Percentiles rank a stretch among this genome's conserved stretches.
Evolutionary conservation across 2,329 filamentous ascomycete genomes (phyloP).

Genomic region (Neocucurbitaria cava): DNA sequence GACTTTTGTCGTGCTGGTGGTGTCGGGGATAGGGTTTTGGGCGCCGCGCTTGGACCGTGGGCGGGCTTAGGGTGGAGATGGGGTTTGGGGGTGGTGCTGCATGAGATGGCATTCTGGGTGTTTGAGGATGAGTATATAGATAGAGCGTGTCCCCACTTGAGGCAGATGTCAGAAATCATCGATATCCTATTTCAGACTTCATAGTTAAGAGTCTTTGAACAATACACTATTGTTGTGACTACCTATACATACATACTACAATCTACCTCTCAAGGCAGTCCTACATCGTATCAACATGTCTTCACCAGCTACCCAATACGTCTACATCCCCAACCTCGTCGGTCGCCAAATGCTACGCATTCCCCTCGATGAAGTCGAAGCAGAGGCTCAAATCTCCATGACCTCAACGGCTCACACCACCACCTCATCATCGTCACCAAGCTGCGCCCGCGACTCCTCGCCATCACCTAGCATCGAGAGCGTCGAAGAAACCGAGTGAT

Average conservation of each 20-base stretch:
- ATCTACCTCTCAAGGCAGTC: slow-evolving; percentile 3
- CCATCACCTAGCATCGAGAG: slow-evolving; percentile 38
- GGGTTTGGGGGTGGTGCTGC: slow-evolving; percentile 19
- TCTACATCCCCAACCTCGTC: slow-evolving; percentile 50
- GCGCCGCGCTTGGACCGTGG: slow-evolving; percentile 16
- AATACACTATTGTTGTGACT: no score
- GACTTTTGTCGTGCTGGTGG: slow-evolving; percentile 13
- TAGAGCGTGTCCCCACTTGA: slow-evolving; percentile 3
- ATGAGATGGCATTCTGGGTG: background rate
- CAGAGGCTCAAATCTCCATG: slow-evolving; percentile 24
- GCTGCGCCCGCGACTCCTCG: slow-evolving; percentile 30
- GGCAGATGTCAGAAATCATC: background rate
- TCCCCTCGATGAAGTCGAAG: slow-evolving; percentile 33
- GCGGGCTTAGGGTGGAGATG: slow-evolving; percentile 26
- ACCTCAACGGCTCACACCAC: slow-evolving; percentile 22
- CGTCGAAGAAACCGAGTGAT: slow-evolving; percentile 32
- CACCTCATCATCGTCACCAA: slow-evolving; percentile 16
- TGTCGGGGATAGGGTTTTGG: slow-evolving; percentile 32
- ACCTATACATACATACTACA: slow-evolving; percentile 2
- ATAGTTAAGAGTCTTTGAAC: background rate
- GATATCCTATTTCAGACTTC: slow-evolving; percentile 3
- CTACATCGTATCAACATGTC: slow-evolving; percentile 37
- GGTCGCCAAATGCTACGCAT: slow-evolving; percentile 48
- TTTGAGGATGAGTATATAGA: slow-evolving; percentile 14
- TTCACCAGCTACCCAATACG: slow-evolving; percentile 39